phyloP scores from a whole-genome alignment of 768 basidiomycete species.

The Sarcomyxa edulis region DNA sequence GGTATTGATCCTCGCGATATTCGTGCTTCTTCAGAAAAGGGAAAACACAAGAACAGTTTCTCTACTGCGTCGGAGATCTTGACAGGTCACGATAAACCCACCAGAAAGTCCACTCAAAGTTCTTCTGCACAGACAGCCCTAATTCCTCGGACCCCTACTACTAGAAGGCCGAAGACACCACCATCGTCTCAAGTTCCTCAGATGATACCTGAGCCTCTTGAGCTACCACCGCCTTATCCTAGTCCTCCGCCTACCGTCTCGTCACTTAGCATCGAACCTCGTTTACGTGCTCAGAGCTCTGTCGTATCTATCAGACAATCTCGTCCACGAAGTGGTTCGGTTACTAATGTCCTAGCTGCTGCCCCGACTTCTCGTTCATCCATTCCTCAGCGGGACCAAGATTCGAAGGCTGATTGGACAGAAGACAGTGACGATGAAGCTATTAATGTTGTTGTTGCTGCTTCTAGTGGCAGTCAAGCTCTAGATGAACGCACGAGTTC shows the following conservation, averaged over 20 bases:
- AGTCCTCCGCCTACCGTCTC: constrained; percentile 22
- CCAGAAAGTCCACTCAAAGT: constrained; percentile 31
- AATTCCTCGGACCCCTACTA: constrained; percentile 23
- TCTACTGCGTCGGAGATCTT: constrained; percentile 38
- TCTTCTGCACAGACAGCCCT: constrained; percentile 29
- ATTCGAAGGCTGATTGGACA: constrained; percentile 63
- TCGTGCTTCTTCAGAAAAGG: constrained; percentile 35
- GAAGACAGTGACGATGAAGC: constrained; percentile 82
- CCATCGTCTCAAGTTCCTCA: constrained; percentile 15
- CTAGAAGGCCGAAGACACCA: constrained; percentile 19
- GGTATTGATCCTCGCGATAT: constrained; percentile 27
- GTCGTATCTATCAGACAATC: constrained; percentile 34
- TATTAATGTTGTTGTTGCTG: constrained; percentile 77
- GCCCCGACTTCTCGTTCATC: constrained; percentile 31
- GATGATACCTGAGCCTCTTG: constrained; percentile 36
- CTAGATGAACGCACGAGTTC: constrained; percentile 81
- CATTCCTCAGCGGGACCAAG: constrained; percentile 31
- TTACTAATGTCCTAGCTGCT: constrained; percentile 55
- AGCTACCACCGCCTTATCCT: constrained; percentile 65
- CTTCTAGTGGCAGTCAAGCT: constrained; percentile 74
- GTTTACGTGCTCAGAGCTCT: constrained; percentile 35
- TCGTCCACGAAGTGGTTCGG: constrained; percentile 48
- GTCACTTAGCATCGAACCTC: too few relatives aligned
- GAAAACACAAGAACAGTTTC: constrained; percentile 37
- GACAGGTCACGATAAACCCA: too few relatives aligned